Evolutionary conservation across 495 filamentous ascomycete genomes (phyloP).

Genomic region (Aspergillus haitiensis): DNA sequence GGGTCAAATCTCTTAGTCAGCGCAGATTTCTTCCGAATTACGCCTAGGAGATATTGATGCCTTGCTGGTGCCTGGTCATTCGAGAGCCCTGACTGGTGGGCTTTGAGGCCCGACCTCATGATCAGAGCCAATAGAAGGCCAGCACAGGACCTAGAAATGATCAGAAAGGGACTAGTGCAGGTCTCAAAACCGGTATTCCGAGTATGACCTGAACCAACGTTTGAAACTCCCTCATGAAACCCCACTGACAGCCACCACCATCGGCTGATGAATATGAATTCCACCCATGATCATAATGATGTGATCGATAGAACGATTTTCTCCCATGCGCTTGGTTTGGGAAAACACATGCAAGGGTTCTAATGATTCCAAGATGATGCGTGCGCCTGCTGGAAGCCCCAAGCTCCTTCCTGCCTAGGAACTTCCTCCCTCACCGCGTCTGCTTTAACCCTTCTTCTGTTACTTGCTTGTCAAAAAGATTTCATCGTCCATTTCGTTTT

Average conservation of each 20-base stretch:
- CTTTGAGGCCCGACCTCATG: neutral
- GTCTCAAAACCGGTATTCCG: neutral
- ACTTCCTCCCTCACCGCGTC: no score
- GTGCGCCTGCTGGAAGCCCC: no score
- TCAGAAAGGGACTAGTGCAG: neutral
- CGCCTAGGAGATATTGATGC: neutral
- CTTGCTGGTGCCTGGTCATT: slow-evolving; percentile 1
- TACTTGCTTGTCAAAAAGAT: no score
- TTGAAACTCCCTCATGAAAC: neutral
- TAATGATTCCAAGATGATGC: no score
- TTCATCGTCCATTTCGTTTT: neutral
- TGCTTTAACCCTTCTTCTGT: no score
- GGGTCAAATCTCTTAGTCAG: neutral
- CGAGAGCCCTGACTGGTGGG: neutral
- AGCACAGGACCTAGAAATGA: neutral
- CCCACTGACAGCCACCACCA: neutral
- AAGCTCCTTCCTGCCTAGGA: no score
- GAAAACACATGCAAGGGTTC: no score
- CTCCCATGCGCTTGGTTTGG: no score
- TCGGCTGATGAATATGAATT: neutral
- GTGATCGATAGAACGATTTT: neutral
- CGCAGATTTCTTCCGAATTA: neutral
- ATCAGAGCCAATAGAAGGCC: neutral
- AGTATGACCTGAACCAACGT: neutral
- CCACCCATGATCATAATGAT: neutral